Conservation (phyloP, 2,329 filamentous ascomycete species). For the Pseudogymnoascus sp. region DNA sequence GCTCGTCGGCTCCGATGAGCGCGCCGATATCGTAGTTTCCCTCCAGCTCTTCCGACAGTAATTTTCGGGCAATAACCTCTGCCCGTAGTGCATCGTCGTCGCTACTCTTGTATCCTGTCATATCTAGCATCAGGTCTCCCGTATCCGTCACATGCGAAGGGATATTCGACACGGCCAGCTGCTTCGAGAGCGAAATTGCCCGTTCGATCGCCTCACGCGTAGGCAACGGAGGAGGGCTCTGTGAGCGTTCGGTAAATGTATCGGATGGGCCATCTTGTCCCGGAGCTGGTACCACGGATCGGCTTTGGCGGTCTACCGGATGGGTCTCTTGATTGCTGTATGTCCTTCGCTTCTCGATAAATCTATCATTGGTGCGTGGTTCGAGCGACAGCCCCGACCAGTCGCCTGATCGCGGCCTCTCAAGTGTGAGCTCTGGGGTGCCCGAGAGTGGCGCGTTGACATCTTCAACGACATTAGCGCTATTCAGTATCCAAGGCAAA, state of each 20-base stretch:
- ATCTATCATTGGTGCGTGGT: slow-evolving; percentile 48
- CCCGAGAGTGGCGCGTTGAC: slow-evolving; percentile 44
- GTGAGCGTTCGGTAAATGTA: slow-evolving; percentile 47
- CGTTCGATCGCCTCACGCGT: slow-evolving; percentile 72
- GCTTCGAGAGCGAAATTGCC: slow-evolving; percentile 77
- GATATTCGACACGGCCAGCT: slow-evolving; percentile 84
- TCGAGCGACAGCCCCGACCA: slow-evolving; percentile 38
- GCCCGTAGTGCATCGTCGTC: slow-evolving; percentile 88
- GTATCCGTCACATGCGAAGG: slow-evolving; percentile 85
- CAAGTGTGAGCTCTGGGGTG: slow-evolving; percentile 43
- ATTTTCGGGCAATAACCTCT: slow-evolving; percentile 86
- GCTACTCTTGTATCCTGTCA: slow-evolving; percentile 92
- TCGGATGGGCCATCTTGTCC: slow-evolving; percentile 23
- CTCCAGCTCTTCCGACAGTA: slow-evolving; percentile 85
- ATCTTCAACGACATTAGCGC: slow-evolving; percentile 21
- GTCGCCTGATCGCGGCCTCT: slow-evolving; percentile 43
- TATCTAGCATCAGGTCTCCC: slow-evolving; percentile 94
- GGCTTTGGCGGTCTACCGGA: slow-evolving; percentile 32
- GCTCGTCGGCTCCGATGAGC: slow-evolving; percentile 87
- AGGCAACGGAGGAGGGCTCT: slow-evolving; percentile 69
- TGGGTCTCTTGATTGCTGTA: slow-evolving; percentile 20
- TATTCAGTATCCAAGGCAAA: background rate
- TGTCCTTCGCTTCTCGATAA: slow-evolving; percentile 33
- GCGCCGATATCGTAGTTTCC: slow-evolving; percentile 95
- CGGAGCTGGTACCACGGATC: slow-evolving; percentile 31